Evolutionary conservation across 164 flowering plant species (phyloP), one percentile per base, ranked within the genome.

Genomic region (Vitis cinerea): DNA sequence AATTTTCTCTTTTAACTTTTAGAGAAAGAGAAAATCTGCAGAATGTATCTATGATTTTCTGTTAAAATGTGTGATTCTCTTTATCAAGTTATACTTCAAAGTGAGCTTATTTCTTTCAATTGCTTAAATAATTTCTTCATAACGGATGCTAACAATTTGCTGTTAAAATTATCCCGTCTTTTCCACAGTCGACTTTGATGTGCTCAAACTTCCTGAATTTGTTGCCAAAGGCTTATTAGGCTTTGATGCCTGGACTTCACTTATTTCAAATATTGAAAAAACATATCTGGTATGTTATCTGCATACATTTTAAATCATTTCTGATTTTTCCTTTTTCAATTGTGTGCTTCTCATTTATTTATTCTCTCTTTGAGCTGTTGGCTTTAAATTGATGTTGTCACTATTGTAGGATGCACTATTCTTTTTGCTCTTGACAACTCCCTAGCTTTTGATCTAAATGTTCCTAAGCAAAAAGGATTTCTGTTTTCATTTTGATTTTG

Each of bases 241-340:
- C 59, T 89, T 89, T 77, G 83, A 76, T 66, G 74, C 80, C 47
- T 89, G 94, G 97, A 85, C 84, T 57, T 77, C 80, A 10, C 83
- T 89, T 50, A 83, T 91, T 52, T 72, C 83, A 47, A 79, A 81
- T 69, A 59, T 83, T 69, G 97, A 91, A 71, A 79, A 71, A 63
- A 50, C 64, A 29, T 82, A 75, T 64, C 80, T 79, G 55, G 97
- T 88, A 78, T 77, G 90, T 71, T 52, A 30, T n/a, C 1, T 23
- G 2, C 23, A 16, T 11, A 29, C 49, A 37, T 37, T 9, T 15
- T 15, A 48, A 48, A 8, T 48, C 23, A 3, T 63, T 9, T 63
- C n/a, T 9, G 8, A 15, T 16, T 15, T 63, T 47, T 48, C 6
- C 3, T 16, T 12, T 14, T 52, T 65, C 10, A 9, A 3, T 37